Evolutionary conservation across 352 stramenopile species (phyloP).

Genomic region (Phytopythium delawarense): DNA sequence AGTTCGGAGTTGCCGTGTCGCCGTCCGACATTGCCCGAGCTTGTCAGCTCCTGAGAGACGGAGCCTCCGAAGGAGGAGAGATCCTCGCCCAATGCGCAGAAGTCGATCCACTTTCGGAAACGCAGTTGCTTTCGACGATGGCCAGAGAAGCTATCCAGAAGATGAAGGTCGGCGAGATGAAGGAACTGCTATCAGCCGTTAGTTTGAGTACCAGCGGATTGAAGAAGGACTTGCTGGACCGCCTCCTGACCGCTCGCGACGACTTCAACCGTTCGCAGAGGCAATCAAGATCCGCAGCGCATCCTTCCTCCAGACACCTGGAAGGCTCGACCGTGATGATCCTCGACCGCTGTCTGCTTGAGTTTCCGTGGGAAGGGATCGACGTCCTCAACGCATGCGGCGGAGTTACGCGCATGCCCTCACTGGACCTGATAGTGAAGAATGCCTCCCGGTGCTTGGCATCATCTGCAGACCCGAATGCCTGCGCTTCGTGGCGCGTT

Average conservation of each 20-base stretch:
- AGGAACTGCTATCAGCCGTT: constrained; percentile 22
- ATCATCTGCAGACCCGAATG: neutral
- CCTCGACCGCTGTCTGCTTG: constrained; percentile 53
- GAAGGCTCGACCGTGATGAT: constrained; percentile 51
- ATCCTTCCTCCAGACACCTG: neutral
- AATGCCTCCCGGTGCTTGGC: constrained; percentile 14
- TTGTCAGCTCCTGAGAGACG: neutral
- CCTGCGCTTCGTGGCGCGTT: constrained; percentile 6
- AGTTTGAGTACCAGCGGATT: constrained; percentile 32
- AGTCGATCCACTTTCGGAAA: neutral
- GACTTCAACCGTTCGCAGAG: constrained; percentile 6
- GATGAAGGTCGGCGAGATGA: constrained; percentile 45
- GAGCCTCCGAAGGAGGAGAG: neutral
- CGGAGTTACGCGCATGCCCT: constrained; percentile 73
- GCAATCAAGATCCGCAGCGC: neutral
- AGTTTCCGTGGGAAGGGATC: constrained; percentile 82
- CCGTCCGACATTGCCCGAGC: constrained; percentile 6
- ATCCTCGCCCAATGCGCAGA: neutral
- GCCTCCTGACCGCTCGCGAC: constrained; percentile 31
- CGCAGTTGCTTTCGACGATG: constrained; percentile 9
- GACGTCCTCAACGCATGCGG: constrained; percentile 36
- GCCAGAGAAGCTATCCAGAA: constrained; percentile 30
- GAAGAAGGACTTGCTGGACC: constrained; percentile 49
- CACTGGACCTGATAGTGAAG: constrained; percentile 49
- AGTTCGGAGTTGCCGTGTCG: constrained; percentile 19